These are phyloP conservation scores for Colletotrichum brevisporum DNA, from an alignment of 2,329 filamentous ascomycete species.

Conservation along the genomic window DNA sequence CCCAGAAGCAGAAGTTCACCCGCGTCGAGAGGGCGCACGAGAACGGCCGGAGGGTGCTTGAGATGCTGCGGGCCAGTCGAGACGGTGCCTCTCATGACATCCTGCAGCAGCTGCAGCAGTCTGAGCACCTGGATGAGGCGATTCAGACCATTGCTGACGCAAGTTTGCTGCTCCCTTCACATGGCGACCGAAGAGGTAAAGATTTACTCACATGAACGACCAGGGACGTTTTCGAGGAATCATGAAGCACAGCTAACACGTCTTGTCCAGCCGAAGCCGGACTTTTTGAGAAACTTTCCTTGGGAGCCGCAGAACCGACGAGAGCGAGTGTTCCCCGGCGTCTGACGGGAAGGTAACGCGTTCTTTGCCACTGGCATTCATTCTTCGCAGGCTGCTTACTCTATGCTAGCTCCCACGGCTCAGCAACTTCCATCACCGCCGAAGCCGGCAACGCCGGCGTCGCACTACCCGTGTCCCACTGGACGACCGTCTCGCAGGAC, in stretches of 20 bases:
- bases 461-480: conserved; percentile 41
- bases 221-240: background rate
- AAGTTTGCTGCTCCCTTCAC: background rate
- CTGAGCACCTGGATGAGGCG: conserved; percentile 9
- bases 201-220: background rate
- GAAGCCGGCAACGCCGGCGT: background rate
- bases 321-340: background rate
- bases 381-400: no score
- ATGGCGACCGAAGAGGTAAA: background rate
- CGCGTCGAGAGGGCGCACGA: conserved; percentile 20
- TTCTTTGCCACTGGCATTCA: no score
- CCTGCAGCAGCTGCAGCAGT: conserved; percentile 12
- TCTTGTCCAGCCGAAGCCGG: background rate
- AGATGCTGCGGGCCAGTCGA: conserved; percentile 12
- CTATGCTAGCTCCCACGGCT: background rate
- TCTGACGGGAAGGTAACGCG: background rate
- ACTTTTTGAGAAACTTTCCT: background rate
- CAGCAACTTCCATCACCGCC: background rate
- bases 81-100: conserved; percentile 20
- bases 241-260: no score
- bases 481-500: conserved; percentile 41
- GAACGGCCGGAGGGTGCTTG: conserved; percentile 18
- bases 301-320: no score
- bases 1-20: conserved; percentile 23
- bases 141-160: conserved; percentile 26